A percentile compares a stretch with the other conserved stretches of the same genome.
These are phyloP conservation scores for Esteya vermicola DNA, from an alignment of 2,329 filamentous ascomycete species.

Conservation along the genomic window DNA sequence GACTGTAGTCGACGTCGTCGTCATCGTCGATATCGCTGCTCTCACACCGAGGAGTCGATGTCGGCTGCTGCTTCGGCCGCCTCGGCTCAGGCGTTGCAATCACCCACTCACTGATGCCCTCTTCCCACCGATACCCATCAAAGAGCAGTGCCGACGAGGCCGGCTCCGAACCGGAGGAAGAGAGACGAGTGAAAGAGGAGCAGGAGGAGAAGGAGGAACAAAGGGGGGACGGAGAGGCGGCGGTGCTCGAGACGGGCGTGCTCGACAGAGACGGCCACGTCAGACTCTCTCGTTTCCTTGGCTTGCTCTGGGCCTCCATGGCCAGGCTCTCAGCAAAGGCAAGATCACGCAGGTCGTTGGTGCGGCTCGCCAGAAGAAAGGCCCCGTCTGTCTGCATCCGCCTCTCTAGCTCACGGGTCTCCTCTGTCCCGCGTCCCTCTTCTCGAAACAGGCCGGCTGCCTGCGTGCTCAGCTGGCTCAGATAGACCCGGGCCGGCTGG, in stretches of 20 bases:
- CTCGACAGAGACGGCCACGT: too few species aligned
- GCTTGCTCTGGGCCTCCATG: too few species aligned
- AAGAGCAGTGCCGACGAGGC: conserved; percentile 4
- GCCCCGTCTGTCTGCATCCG: conserved; percentile 31
- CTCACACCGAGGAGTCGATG: not conserved
- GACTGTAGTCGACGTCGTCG: not conserved
- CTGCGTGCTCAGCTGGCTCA: conserved; percentile 24
- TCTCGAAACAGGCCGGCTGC: conserved; percentile 18
- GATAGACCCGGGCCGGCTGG: conserved; percentile 21
- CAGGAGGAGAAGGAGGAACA: too few species aligned
- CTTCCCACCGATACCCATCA: conserved; percentile 20
- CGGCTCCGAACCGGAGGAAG: not conserved
- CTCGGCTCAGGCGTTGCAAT: conserved; percentile 3
- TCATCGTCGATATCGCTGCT: not conserved
- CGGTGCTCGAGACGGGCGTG: too few species aligned
- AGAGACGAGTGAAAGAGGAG: too few species aligned
- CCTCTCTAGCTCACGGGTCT: too few species aligned
- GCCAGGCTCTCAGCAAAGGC: conserved; percentile 35
- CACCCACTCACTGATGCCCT: conserved; percentile 24
- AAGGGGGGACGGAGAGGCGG: too few species aligned
- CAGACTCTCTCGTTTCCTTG: too few species aligned
- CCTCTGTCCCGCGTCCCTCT: conserved; percentile 17
- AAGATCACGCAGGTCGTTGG: conserved; percentile 36
- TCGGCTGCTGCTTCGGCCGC: not conserved
- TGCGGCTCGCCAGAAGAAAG: conserved; percentile 36